Evolutionary conservation across 2,329 filamentous ascomycete genomes (phyloP).

Genomic region (Penicillium sclerotiorum): DNA sequence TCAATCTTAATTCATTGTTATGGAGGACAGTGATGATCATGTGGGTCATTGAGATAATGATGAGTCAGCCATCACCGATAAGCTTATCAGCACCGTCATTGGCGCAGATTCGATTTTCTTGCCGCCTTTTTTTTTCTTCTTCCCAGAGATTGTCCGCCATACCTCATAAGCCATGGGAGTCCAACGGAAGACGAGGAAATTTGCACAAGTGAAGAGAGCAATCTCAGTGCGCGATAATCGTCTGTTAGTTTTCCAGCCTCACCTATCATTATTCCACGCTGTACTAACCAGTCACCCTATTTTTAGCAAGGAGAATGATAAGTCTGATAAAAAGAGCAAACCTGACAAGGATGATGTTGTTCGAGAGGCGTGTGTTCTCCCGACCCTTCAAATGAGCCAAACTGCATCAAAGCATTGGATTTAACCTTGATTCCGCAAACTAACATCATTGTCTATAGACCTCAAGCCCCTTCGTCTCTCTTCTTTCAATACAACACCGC

Average conservation of each 20-base stretch:
- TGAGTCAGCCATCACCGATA: too few relatives aligned
- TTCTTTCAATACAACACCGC: constrained; percentile 90
- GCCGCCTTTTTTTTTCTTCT: too few relatives aligned
- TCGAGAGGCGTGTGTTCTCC: constrained; percentile 24
- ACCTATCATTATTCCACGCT: neutral
- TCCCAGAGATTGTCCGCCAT: too few relatives aligned
- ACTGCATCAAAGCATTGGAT: too few relatives aligned
- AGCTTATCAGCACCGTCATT: too few relatives aligned
- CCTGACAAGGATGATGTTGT: constrained; percentile 22
- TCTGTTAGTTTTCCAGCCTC: constrained; percentile 49
- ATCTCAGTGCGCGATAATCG: constrained; percentile 80
- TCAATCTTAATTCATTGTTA: too few relatives aligned
- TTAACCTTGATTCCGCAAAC: neutral
- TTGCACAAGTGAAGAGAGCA: constrained; percentile 78
- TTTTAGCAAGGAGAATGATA: constrained; percentile 23
- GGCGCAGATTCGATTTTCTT: too few relatives aligned
- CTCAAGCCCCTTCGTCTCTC: constrained; percentile 78
- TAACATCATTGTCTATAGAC: constrained; percentile 43
- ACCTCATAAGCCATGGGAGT: constrained; percentile 69
- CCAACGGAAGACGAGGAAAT: constrained; percentile 89
- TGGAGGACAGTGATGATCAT: too few relatives aligned
- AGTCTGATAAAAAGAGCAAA: constrained; percentile 22
- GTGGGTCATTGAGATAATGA: too few relatives aligned
- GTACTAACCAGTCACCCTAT: constrained; percentile 2
- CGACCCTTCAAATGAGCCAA: neutral